These are phyloP conservation scores for Mucuna pruriens DNA, from an alignment of 306 rosid genomes.

Conservation along the genomic window DNA sequence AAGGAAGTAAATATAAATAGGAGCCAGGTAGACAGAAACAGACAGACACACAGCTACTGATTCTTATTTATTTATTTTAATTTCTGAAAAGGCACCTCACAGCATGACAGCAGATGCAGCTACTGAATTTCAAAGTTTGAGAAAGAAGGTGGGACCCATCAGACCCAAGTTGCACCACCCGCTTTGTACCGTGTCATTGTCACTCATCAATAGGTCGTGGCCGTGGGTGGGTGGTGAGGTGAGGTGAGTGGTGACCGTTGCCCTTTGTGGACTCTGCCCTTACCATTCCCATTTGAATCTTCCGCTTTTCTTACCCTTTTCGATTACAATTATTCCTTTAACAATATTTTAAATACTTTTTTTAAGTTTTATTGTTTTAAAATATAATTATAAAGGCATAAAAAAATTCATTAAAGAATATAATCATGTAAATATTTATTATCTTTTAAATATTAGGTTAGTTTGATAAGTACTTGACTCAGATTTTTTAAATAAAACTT, in stretches of 20 bases:
- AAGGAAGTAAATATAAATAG: neutral
- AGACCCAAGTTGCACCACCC: constrained; percentile 3
- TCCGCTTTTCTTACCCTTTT: neutral
- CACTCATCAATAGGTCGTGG: constrained; percentile 23
- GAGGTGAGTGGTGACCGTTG: too few relatives aligned
- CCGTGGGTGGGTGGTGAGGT: neutral
- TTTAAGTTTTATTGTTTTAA: too few relatives aligned
- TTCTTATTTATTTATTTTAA: neutral
- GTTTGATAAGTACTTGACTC: too few relatives aligned
- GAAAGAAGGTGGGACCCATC: constrained; percentile 25
- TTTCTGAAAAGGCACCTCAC: neutral
- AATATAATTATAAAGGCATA: too few relatives aligned
- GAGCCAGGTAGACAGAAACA: neutral
- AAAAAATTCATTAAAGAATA: too few relatives aligned
- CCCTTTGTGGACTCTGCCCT: neutral
- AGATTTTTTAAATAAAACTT: too few relatives aligned
- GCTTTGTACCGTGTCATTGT: constrained; percentile 12
- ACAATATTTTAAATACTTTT: neutral
- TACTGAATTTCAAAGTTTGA: neutral
- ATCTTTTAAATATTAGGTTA: too few relatives aligned
- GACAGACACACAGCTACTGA: neutral
- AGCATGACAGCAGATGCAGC: neutral
- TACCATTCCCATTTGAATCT: neutral
- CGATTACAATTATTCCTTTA: neutral
- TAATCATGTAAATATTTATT: too few relatives aligned